Conservation (phyloP, 495 filamentous ascomycete genomes). For the Aspergillus affinis region DNA sequence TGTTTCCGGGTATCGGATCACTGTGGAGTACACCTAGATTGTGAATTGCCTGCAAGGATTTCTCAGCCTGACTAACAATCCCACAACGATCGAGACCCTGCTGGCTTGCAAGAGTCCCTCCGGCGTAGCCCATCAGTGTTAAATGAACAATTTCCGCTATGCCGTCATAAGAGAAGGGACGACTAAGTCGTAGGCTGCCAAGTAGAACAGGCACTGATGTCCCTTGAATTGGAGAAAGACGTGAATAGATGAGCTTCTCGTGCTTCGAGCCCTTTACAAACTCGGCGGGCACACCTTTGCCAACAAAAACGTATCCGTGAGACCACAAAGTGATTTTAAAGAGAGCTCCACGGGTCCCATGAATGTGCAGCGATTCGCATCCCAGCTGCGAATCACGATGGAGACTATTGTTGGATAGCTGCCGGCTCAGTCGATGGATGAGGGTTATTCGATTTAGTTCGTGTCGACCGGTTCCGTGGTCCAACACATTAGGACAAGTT, state of each 20-base stretch:
- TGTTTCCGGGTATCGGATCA: conserved; percentile 21
- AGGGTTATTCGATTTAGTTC: conserved; percentile 9
- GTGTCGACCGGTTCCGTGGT: conserved; percentile 27
- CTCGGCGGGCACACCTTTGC: conserved; percentile 36
- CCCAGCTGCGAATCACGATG: conserved; percentile 28
- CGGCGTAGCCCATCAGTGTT: conserved; percentile 36
- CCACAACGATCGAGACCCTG: conserved; percentile 8
- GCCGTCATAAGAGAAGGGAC: conserved; percentile 35
- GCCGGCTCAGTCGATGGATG: conserved; percentile 16
- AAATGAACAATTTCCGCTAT: conserved; percentile 32
- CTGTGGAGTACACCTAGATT: conserved; percentile 19
- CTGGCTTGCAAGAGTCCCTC: conserved; percentile 13
- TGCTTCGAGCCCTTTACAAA: conserved; percentile 24
- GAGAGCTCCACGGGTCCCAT: conserved; percentile 38
- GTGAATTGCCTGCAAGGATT: conserved; percentile 21
- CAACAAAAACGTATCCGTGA: conserved; percentile 49
- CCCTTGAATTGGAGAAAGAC: conserved; percentile 35
- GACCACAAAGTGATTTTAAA: conserved; percentile 45
- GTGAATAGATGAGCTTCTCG: conserved; percentile 36
- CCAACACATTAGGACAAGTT: conserved; percentile 36
- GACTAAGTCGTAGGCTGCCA: conserved; percentile 31
- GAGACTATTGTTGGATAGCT: conserved; percentile 24
- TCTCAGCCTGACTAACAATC: conserved; percentile 15
- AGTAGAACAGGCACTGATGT: conserved; percentile 34
- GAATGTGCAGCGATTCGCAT: conserved; percentile 37